Percentiles rank a stretch among this genome's conserved stretches.
phyloP scores from a whole-genome alignment of 352 stramenopile genomes.

The Phytophthora hybrid region DNA sequence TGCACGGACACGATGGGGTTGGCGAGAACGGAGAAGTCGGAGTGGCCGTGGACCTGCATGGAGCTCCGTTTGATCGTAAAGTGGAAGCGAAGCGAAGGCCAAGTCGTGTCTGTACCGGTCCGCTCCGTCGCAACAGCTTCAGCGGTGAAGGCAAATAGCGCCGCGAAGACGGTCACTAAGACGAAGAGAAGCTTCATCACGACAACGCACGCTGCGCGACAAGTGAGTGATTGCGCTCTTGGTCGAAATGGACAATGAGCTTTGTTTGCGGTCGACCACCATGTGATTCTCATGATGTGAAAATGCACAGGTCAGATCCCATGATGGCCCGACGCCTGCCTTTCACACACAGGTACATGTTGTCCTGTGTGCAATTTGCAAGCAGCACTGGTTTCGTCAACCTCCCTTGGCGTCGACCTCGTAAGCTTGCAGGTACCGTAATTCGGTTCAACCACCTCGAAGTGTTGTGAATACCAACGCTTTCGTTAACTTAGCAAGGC shows the following conservation, averaged over 20 bases:
- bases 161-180: background rate
- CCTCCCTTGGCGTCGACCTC: background rate
- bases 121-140: background rate
- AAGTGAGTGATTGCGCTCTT: background rate
- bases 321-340: conserved; percentile 21
- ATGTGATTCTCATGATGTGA: background rate
- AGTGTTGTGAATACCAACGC: background rate
- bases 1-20: conserved; percentile 25
- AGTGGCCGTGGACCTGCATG: conserved; percentile 41
- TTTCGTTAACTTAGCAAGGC: background rate
- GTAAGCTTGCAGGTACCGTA: too few relatives aligned
- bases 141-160: background rate
- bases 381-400: conserved; percentile 11
- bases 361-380: background rate
- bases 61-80: conserved; percentile 43
- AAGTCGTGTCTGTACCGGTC: background rate
- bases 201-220: background rate
- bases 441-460: too few relatives aligned
- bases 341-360: conserved; percentile 5
- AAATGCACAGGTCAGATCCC: conserved; percentile 16
- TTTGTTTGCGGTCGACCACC: background rate
- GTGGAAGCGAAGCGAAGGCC: conserved; percentile 39
- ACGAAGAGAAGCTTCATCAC: conserved; percentile 2
- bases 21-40: conserved; percentile 42
- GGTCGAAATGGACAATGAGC: conserved; percentile 15